Evolutionary conservation across 2,329 filamentous ascomycete species (phyloP).

Genomic region (Xylogone sp.): DNA sequence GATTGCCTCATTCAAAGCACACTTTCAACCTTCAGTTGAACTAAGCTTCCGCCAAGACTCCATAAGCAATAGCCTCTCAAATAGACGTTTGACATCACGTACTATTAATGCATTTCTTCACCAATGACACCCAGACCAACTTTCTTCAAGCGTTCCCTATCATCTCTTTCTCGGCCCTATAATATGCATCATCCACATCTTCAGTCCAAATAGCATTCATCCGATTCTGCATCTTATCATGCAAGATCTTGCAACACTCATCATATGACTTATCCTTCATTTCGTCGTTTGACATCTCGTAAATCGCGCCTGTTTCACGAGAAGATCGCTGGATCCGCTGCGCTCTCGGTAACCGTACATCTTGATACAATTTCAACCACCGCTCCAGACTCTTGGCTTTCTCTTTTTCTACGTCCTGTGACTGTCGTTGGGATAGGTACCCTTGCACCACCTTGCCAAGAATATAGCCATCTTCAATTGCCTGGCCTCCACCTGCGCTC

Average conservation of each 20-base stretch:
- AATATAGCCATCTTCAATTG: neutral
- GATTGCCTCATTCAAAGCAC: too few relatives aligned
- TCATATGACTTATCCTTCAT: conserved; percentile 31
- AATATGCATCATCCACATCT: conserved; percentile 22
- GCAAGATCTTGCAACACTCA: conserved; percentile 29
- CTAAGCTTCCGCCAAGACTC: too few relatives aligned
- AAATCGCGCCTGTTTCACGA: conserved; percentile 27
- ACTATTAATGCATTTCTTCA: too few relatives aligned
- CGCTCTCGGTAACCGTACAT: conserved; percentile 23
- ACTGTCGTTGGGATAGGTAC: neutral
- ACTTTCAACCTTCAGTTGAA: too few relatives aligned
- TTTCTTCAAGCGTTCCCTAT: too few relatives aligned
- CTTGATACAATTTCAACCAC: neutral
- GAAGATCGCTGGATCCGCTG: conserved; percentile 27
- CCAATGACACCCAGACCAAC: too few relatives aligned
- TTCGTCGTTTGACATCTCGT: conserved; percentile 30
- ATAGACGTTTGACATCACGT: too few relatives aligned
- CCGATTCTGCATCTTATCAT: conserved; percentile 20
- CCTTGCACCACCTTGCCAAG: neutral
- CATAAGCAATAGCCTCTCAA: too few relatives aligned
- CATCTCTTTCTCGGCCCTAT: too few relatives aligned
- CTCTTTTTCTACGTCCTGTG: neutral
- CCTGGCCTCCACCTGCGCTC: neutral
- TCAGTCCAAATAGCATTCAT: conserved; percentile 31
- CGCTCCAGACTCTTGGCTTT: neutral